Conservation (phyloP, 164 flowering plant species). For the Amborella trichopoda region DNA sequence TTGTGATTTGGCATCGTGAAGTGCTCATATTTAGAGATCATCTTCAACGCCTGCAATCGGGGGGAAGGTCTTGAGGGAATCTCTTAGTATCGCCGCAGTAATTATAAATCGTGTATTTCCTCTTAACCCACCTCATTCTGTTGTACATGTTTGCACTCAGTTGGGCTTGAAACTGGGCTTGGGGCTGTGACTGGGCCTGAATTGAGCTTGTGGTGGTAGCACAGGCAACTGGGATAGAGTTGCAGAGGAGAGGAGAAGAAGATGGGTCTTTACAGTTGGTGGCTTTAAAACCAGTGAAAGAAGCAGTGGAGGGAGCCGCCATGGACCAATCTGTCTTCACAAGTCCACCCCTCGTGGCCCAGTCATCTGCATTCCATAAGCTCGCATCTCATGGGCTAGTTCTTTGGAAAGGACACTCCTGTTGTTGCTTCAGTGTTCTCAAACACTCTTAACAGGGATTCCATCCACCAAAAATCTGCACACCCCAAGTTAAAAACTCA, state of each 20-base stretch:
- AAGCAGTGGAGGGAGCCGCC: constrained; percentile 4
- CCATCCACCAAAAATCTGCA: constrained; percentile 7
- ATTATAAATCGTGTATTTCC: constrained; percentile 8
- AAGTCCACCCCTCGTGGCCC: constrained; percentile 9
- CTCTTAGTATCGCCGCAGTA: constrained; percentile 8
- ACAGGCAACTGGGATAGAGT: too few relatives aligned
- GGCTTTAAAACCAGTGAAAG: constrained; percentile 1
- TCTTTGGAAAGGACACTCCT: constrained; percentile 7
- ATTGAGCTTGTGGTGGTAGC: neutral
- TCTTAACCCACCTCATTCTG: constrained; percentile 1
- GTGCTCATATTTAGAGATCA: too few relatives aligned
- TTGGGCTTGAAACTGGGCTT: too few relatives aligned
- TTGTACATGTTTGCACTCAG: too few relatives aligned
- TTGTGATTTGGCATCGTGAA: too few relatives aligned
- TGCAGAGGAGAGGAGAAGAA: too few relatives aligned
- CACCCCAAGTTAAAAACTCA: too few relatives aligned
- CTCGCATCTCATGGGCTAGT: constrained; percentile 8
- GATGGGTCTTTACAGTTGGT: too few relatives aligned
- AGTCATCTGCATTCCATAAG: constrained; percentile 8
- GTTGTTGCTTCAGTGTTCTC: constrained; percentile 1
- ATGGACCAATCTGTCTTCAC: constrained; percentile 7
- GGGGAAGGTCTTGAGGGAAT: constrained; percentile 6
- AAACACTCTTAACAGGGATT: constrained; percentile 5
- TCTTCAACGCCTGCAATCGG: too few relatives aligned
- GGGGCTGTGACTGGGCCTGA: too few relatives aligned